Percentiles rank a stretch among this genome's conserved stretches.
These are phyloP conservation scores for Chrysopogon serrulatus DNA, from an alignment of 176 grass and related monocot genomes.

Conservation along the genomic window DNA sequence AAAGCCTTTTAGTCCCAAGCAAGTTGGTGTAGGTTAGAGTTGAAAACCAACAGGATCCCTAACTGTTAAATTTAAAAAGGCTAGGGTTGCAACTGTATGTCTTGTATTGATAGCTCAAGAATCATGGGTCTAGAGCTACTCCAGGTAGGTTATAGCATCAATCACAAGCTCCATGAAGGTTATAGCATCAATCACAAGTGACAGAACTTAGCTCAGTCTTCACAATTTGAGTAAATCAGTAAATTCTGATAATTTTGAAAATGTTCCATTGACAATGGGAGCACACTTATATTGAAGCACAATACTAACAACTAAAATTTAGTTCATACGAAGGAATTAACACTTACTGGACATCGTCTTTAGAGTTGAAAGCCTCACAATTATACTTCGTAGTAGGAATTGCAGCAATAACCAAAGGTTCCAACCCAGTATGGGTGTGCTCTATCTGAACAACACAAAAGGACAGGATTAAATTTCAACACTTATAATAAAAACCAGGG, in stretches of 20 bases:
- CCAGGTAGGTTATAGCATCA: background rate
- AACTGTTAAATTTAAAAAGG: background rate
- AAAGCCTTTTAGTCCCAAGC: too few species aligned
- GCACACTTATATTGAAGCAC: background rate
- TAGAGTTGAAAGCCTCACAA: constrained; percentile 40
- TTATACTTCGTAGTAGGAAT: constrained; percentile 72
- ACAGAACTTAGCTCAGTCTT: background rate
- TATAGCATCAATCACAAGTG: background rate
- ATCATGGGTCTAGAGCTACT: background rate
- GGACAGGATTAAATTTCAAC: constrained; percentile 2
- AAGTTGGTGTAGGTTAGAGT: too few species aligned
- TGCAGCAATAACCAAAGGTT: constrained; percentile 55
- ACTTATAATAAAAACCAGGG: background rate
- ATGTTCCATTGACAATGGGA: background rate
- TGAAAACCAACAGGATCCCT: too few species aligned
- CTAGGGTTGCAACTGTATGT: background rate
- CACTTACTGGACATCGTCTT: constrained; percentile 76
- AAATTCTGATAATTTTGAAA: background rate
- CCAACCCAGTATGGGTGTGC: constrained; percentile 47
- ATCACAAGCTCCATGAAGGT: too few species aligned
- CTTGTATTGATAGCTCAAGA: background rate
- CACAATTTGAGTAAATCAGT: background rate
- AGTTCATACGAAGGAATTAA: background rate
- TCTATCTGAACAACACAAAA: constrained; percentile 43
- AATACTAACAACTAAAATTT: background rate